phyloP scores from a whole-genome alignment of 2,329 filamentous ascomycete genomes.

The Thelonectria discophora region DNA sequence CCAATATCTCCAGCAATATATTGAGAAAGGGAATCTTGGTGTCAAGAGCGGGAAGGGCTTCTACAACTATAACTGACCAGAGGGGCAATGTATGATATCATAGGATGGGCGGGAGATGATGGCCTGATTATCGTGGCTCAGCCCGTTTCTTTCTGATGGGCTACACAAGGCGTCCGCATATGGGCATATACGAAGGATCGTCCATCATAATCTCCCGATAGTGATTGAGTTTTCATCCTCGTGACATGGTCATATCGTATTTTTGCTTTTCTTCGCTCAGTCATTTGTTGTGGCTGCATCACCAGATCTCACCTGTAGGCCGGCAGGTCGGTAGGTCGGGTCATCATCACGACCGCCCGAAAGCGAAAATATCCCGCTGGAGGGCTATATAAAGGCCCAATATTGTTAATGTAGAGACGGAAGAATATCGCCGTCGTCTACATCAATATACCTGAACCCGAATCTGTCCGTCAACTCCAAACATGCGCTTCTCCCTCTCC shows the following conservation, averaged over 20 bases:
- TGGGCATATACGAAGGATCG: background rate
- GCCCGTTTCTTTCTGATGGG: background rate
- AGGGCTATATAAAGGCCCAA: background rate
- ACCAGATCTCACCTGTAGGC: background rate
- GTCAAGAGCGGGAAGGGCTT: slow-evolving; percentile 44
- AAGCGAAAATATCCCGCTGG: background rate
- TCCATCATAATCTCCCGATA: background rate
- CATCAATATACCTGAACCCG: too few relatives aligned
- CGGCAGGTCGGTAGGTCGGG: slow-evolving; percentile 7
- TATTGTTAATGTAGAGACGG: background rate
- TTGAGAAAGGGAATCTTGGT: slow-evolving; percentile 40
- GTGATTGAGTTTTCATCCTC: background rate
- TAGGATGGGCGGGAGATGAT: background rate
- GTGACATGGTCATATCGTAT: background rate
- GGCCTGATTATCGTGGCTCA: background rate
- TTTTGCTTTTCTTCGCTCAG: background rate
- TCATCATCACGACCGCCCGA: slow-evolving; percentile 23
- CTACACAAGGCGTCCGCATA: background rate
- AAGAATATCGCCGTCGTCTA: background rate
- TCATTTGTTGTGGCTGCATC: slow-evolving; percentile 1
- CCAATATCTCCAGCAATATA: slow-evolving; percentile 36
- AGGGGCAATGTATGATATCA: background rate
- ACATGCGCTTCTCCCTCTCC: slow-evolving; percentile 35
- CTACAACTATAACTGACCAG: slow-evolving; percentile 33
- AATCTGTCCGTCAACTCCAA: background rate